Conservation (phyloP, 1,139 yeast species). For the Neolecta irregularis region DNA sequence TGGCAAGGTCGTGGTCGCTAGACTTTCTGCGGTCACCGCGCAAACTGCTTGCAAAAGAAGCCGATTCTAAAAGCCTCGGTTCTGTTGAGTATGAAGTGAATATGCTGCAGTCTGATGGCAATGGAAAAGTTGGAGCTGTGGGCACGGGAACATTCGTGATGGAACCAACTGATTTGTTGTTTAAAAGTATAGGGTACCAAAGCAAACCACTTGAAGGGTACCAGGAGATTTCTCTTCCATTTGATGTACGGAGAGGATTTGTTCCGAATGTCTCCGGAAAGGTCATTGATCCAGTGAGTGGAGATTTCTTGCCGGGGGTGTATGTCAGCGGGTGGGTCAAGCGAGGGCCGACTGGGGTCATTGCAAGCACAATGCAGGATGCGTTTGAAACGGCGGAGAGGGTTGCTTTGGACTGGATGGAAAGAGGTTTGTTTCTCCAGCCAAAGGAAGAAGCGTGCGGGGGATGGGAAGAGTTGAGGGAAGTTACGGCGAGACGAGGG, state of each 20-base stretch:
- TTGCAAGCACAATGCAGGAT: conserved; percentile 81
- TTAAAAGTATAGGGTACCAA: conserved; percentile 72
- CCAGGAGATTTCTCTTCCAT: conserved; percentile 35
- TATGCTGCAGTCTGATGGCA: conserved; percentile 25
- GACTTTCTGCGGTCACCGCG: conserved; percentile 57
- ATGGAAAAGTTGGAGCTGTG: conserved; percentile 20
- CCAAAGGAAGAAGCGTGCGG: conserved; percentile 13
- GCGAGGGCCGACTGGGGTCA: conserved; percentile 79
- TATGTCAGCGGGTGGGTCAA: conserved; percentile 90
- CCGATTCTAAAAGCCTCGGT: conserved; percentile 20
- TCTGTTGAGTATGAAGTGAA: conserved; percentile 39
- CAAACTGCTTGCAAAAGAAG: conserved; percentile 30
- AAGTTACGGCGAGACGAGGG: conserved; percentile 7
- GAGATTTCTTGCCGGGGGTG: conserved; percentile 45
- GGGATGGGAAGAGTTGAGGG: conserved; percentile 11
- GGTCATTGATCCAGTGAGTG: conserved; percentile 42
- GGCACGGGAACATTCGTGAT: conserved; percentile 30
- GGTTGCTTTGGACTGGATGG: conserved; percentile 38
- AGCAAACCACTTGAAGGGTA: conserved; percentile 51
- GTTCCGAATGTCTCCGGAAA: conserved; percentile 24
- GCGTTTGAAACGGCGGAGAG: conserved; percentile 59
- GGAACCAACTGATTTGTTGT: conserved; percentile 48
- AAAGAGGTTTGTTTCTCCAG: conserved; percentile 2
- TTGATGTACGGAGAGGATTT: conserved; percentile 26
- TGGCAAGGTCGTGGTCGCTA: conserved; percentile 20